Percentiles rank a stretch among this genome's conserved stretches.
These are phyloP conservation scores for Endogone sp. DNA, from an alignment of 192 early-diverging fungal genomes.

Conservation along the genomic window DNA sequence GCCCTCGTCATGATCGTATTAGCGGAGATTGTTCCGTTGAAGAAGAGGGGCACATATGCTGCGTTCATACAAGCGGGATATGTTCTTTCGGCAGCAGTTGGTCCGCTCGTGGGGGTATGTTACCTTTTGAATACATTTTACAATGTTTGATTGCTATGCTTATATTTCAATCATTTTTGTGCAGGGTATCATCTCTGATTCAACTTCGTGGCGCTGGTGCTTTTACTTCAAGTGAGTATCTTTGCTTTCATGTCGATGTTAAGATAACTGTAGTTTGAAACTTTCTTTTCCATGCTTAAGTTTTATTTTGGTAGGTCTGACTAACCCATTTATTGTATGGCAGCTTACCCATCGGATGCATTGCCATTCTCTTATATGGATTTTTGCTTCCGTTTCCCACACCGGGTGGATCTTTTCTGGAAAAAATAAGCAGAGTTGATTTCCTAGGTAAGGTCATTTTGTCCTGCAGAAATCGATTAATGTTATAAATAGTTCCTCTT, in stretches of 20 bases:
- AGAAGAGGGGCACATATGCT: constrained; percentile 72
- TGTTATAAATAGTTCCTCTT: not conserved
- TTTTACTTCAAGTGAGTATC: constrained; percentile 38
- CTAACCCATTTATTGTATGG: no score
- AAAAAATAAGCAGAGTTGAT: not conserved
- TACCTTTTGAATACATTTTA: no score
- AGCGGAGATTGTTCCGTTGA: constrained; percentile 79
- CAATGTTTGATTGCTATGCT: not conserved
- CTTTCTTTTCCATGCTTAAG: not conserved
- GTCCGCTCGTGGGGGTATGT: constrained; percentile 30
- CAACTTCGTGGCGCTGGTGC: constrained; percentile 35
- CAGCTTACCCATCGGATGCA: not conserved
- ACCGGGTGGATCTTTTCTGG: not conserved
- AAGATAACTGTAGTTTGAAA: not conserved
- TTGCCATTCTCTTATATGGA: not conserved
- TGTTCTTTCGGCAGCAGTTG: constrained; percentile 28
- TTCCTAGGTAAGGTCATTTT: not conserved
- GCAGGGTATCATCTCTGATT: constrained; percentile 18
- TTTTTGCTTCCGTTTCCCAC: not conserved
- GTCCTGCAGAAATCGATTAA: no score
- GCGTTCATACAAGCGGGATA: constrained; percentile 35
- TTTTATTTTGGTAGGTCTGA: not conserved
- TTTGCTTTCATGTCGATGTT: not conserved
- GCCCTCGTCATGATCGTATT: constrained; percentile 77
- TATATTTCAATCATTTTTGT: not conserved